Evolutionary conservation across 2,329 filamentous ascomycete species (phyloP).

Genomic region (Gyromitra esculenta): DNA sequence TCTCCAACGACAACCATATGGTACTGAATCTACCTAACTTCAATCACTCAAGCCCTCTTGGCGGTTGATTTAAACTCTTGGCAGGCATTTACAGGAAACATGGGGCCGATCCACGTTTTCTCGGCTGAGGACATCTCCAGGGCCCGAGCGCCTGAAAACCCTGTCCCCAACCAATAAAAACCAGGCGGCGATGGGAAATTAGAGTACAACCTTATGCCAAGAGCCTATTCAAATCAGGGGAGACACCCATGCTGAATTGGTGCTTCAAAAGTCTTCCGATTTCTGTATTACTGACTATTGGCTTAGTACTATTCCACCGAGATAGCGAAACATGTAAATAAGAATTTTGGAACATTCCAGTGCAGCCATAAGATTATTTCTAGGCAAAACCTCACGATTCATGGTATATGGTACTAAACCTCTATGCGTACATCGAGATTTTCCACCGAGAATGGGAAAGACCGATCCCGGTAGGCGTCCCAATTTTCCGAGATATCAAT

Average conservation of each 20-base stretch:
- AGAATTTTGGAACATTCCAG: background rate
- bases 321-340: background rate
- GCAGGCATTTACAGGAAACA: slow-evolving; percentile 37
- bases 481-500: no score
- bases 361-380: background rate
- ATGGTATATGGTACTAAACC: background rate
- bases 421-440: background rate
- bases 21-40: slow-evolving; percentile 4
- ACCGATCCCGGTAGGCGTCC: no score
- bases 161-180: background rate
- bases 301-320: slow-evolving; percentile 23
- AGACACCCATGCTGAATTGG: background rate
- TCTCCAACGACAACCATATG: background rate
- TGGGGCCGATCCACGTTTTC: slow-evolving; percentile 1
- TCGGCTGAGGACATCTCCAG: slow-evolving; percentile 1
- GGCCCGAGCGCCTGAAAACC: background rate
- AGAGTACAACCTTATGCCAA: background rate
- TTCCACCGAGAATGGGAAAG: background rate
- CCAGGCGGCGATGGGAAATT: no score
- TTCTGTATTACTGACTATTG: background rate
- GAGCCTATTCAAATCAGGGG: background rate
- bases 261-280: background rate
- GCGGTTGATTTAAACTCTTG: slow-evolving; percentile 29
- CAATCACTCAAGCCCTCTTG: slow-evolving; percentile 22
- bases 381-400: background rate